phyloP scores from a whole-genome alignment of 306 rosid genomes.

The Citrullus colocynthis region DNA sequence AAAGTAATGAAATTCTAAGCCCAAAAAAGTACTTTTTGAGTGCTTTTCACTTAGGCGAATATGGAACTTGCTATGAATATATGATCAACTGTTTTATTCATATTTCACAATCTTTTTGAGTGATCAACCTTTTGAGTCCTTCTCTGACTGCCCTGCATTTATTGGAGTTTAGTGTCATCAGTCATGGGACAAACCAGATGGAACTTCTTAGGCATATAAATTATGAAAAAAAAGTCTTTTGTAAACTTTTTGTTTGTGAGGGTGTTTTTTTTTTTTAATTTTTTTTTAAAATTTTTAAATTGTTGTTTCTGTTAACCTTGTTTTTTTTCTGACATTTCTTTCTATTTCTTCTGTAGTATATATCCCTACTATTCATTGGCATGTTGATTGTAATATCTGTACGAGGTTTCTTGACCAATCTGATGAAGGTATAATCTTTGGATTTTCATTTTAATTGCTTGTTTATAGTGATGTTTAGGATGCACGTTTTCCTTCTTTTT shows the following conservation, averaged over 20 bases:
- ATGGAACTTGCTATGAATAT: neutral
- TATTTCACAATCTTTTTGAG: neutral
- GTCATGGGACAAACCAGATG: neutral
- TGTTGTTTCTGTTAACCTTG: conserved; percentile 6
- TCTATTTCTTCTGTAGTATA: conserved; percentile 48
- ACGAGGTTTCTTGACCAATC: conserved; percentile 90
- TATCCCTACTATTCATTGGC: conserved; percentile 84
- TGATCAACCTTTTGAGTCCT: neutral
- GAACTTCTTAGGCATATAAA: neutral
- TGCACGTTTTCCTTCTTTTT: neutral
- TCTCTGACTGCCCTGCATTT: neutral
- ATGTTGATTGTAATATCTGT: conserved; percentile 86
- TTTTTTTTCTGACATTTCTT: conserved; percentile 3
- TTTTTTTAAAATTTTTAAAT: too few species aligned
- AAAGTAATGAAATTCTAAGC: too few species aligned
- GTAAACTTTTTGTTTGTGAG: neutral
- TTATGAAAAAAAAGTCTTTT: neutral
- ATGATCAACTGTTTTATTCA: neutral
- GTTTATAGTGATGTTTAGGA: neutral
- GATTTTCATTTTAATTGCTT: neutral
- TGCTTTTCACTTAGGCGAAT: neutral
- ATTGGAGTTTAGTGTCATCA: neutral
- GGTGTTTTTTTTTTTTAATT: neutral
- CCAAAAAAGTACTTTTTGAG: too few species aligned
- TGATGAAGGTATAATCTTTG: conserved; percentile 66